Conservation (phyloP, 768 basidiomycete species). For the Naganishia randhawae region DNA sequence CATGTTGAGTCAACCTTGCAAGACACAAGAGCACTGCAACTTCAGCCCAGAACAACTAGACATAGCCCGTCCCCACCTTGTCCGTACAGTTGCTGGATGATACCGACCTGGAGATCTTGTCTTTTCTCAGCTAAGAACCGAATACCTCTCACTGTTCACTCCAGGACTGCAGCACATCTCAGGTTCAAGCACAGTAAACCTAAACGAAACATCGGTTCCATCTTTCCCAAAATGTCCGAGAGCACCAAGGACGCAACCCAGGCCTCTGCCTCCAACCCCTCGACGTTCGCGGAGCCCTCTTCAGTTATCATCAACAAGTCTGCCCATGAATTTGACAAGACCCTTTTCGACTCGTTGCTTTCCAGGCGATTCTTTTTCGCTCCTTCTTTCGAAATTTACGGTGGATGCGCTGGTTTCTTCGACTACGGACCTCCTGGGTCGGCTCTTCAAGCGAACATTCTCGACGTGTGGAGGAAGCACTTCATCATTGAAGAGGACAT, state of each 20-base stretch:
- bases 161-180: neutral
- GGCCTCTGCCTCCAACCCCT: slow-evolving; percentile 43
- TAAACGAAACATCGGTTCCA: slow-evolving; percentile 9
- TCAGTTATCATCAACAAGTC: slow-evolving; percentile 64
- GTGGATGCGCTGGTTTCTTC: slow-evolving; percentile 90
- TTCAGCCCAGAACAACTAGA: neutral
- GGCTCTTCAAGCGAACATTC: slow-evolving; percentile 91
- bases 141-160: too few species aligned
- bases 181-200: slow-evolving; percentile 12
- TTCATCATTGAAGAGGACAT: slow-evolving; percentile 98
- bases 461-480: slow-evolving; percentile 92
- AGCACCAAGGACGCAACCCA: slow-evolving; percentile 20
- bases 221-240: slow-evolving; percentile 16
- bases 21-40: neutral
- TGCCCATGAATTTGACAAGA: slow-evolving; percentile 81
- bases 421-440: slow-evolving; percentile 98
- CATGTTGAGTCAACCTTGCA: slow-evolving; percentile 20
- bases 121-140: slow-evolving; percentile 6
- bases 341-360: slow-evolving; percentile 75
- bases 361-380: slow-evolving; percentile 94
- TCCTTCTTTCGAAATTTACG: slow-evolving; percentile 98
- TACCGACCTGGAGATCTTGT: slow-evolving; percentile 21
- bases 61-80: neutral
- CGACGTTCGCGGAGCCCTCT: slow-evolving; percentile 33
- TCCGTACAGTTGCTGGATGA: slow-evolving; percentile 12